phyloP scores from a whole-genome alignment of 805 yeast genomes.

The Spencermartinsiella europaea region DNA sequence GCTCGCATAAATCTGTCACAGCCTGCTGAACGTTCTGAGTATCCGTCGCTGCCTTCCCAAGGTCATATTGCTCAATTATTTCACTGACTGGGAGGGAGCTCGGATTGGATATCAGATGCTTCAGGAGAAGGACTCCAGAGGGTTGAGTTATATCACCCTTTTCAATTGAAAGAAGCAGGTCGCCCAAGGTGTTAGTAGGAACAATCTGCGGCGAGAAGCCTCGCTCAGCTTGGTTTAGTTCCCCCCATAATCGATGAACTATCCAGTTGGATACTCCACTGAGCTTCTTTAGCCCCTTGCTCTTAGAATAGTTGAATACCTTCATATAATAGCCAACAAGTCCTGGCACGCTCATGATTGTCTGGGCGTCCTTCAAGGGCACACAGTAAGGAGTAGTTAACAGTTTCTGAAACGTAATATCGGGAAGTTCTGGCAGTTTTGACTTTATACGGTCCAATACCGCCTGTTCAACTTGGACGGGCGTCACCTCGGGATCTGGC shows the following conservation, averaged over 20 bases:
- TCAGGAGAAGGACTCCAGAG: constrained; percentile 61
- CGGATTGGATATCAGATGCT: constrained; percentile 52
- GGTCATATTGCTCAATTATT: constrained; percentile 47
- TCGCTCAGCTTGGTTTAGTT: constrained; percentile 47
- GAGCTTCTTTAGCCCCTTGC: constrained; percentile 24
- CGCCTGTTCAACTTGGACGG: constrained; percentile 41
- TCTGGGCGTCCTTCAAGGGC: constrained; percentile 68
- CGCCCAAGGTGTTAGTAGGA: constrained; percentile 44
- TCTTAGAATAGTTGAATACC: constrained; percentile 33
- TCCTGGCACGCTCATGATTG: constrained; percentile 49
- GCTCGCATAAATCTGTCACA: constrained; percentile 42
- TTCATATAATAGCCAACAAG: constrained; percentile 50
- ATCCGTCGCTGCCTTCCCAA: constrained; percentile 35
- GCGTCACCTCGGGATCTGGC: constrained; percentile 88
- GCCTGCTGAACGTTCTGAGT: constrained; percentile 29
- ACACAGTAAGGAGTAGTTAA: constrained; percentile 47
- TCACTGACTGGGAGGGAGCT: constrained; percentile 29
- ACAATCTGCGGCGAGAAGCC: constrained; percentile 31
- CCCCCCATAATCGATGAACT: constrained; percentile 73
- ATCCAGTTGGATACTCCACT: constrained; percentile 66
- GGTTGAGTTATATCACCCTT: constrained; percentile 50
- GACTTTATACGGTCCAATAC: constrained; percentile 40
- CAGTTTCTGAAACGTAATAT: constrained; percentile 46
- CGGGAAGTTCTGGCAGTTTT: constrained; percentile 54
- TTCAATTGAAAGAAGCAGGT: constrained; percentile 49